phyloP scores from a whole-genome alignment of 345 rosid species.

The Camelina neglecta region DNA sequence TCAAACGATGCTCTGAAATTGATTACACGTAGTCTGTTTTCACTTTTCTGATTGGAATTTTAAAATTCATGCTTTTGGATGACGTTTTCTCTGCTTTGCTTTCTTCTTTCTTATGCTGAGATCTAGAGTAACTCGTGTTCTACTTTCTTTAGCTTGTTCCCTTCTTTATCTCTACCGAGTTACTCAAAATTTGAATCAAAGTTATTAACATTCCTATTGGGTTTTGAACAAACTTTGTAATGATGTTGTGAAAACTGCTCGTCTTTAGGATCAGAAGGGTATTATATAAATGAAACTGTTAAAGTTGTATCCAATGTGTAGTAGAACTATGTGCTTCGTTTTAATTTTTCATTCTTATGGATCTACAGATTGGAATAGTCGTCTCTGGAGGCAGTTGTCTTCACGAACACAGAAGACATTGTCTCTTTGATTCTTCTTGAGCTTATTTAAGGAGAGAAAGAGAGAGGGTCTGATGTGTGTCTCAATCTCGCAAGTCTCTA shows the following conservation, averaged over 20 bases:
- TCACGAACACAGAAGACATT: conserved; percentile 32
- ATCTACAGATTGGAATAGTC: conserved; percentile 40
- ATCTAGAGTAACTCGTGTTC: background rate
- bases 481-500: conserved; percentile 70
- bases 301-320: too few relatives aligned
- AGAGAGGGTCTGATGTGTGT: conserved; percentile 52
- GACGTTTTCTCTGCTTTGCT: background rate
- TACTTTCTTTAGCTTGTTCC: too few relatives aligned
- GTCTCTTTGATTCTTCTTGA: conserved; percentile 48
- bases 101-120: conserved; percentile 21
- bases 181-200: too few relatives aligned
- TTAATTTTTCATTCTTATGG: conserved; percentile 19
- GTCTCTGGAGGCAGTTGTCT: conserved; percentile 26
- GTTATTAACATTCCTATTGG: too few relatives aligned
- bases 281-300: too few relatives aligned
- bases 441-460: background rate
- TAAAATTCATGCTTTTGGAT: background rate
- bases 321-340: background rate
- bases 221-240: too few relatives aligned
- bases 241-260: too few relatives aligned
- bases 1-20: background rate
- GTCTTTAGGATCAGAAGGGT: too few relatives aligned
- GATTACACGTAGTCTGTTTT: background rate
- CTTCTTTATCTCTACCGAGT: too few relatives aligned
- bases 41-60: conserved; percentile 10